phyloP scores from a whole-genome alignment of 768 basidiomycete genomes.

The Lentinula raphanica region DNA sequence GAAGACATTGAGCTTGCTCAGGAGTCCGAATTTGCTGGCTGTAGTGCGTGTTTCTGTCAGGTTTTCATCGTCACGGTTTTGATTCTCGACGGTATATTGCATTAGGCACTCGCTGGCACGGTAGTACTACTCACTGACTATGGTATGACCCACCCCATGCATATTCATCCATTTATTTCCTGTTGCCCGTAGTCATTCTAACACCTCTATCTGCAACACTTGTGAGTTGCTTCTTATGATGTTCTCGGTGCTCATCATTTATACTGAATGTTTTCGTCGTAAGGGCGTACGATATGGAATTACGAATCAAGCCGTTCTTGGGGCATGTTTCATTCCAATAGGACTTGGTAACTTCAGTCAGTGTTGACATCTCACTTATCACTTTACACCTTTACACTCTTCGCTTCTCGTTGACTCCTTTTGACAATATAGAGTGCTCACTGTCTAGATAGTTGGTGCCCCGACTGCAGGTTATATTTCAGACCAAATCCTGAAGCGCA shows the following conservation, averaged over 20 bases:
- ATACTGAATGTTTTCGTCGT: neutral
- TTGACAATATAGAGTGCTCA: neutral
- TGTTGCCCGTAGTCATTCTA: conserved; percentile 39
- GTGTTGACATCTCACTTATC: conserved; percentile 19
- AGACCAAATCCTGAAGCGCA: conserved; percentile 44
- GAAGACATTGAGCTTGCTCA: conserved; percentile 40
- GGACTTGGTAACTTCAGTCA: conserved; percentile 56
- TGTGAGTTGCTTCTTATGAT: conserved; percentile 30
- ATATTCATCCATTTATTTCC: neutral
- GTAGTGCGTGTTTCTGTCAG: conserved; percentile 47
- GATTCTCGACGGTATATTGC: neutral
- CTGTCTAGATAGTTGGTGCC: conserved; percentile 43
- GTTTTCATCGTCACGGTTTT: neutral
- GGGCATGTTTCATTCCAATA: conserved; percentile 55
- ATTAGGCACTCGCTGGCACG: conserved; percentile 27
- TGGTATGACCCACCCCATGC: conserved; percentile 24
- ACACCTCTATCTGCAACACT: conserved; percentile 64
- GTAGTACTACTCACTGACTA: conserved; percentile 32
- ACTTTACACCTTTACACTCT: neutral
- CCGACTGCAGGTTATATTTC: conserved; percentile 56
- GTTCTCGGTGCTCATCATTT: neutral
- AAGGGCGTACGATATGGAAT: conserved; percentile 58
- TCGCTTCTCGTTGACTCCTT: neutral
- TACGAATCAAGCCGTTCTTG: conserved; percentile 50
- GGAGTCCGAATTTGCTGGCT: conserved; percentile 54